Evolutionary conservation across 1,284 basidiomycete genomes (phyloP), one percentile per base, ranked within the genome.

Genomic region (Ustilago lituana): DNA sequence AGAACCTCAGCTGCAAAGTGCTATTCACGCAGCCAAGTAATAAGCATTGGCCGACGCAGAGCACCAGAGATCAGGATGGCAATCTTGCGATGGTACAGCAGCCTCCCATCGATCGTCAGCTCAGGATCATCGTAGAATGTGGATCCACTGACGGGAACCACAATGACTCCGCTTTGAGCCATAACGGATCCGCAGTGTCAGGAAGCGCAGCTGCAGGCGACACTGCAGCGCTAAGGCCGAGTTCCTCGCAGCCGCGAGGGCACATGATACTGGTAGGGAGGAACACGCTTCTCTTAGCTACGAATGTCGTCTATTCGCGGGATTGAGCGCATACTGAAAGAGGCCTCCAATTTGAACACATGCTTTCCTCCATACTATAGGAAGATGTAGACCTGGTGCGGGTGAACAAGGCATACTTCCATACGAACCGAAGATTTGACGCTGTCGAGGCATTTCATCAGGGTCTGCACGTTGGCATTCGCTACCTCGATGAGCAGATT

Each of bases 351-450:
- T 15, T 15, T 32, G 14, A 8, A 23, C 17, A 15, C 35, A 17
- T 5, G n/a, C 19, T 6, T n/a, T 4, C 15, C 17, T n/a, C 31
- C 23, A n/a, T 9, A 7, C 8, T 31, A 1, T 11, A 67, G 64
- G 53, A 45, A 26, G 58, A 67, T 23, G 54, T 60, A 10, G 54
- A 67, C 23, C 29, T 67, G 3, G 58, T 62, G 10, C 45, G 46
- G 12, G 48, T 62, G 44, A 60, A 57, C 31, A 33, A 49, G n/a
- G 37, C 40, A 2, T 60, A 60, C 41, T 57, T 48, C 23, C 38
- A 47, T 11, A 56, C 58, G 2, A 48, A 38, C 5, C 39, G 52
- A 15, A 23, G 58, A n/a, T 39, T 51, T 17, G 31, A 44, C 6
- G 53, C 64, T 8, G 58, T 67, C 36, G 26, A 44, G 10, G 50